Conservation (phyloP, 306 rosid genomes). For the Coriaria nepalensis region DNA sequence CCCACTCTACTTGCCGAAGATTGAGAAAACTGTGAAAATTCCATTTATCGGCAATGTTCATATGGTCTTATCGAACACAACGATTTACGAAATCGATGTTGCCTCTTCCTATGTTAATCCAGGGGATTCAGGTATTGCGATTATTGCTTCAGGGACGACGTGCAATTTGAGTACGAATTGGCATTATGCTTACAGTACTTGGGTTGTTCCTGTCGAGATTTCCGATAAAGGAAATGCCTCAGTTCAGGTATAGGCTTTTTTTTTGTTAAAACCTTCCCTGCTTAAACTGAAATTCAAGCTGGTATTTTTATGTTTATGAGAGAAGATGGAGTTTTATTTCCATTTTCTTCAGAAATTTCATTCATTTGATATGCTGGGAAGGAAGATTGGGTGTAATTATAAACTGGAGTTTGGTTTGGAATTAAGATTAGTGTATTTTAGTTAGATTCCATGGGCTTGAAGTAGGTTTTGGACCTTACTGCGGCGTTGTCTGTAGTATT, state of each 20-base stretch:
- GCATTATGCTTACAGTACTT: slow-evolving; percentile 56
- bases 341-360: neutral
- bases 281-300: neutral
- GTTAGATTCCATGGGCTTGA: no score
- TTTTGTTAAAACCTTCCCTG: neutral
- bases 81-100: slow-evolving; percentile 47
- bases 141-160: slow-evolving; percentile 51
- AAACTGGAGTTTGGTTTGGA: no score
- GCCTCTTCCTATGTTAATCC: slow-evolving; percentile 41
- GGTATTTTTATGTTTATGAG: no score
- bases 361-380: neutral
- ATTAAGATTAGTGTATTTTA: no score
- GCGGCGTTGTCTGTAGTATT: slow-evolving; percentile 5
- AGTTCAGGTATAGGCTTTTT: slow-evolving; percentile 40
- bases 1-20: slow-evolving; percentile 51
- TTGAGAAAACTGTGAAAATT: slow-evolving; percentile 35
- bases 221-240: slow-evolving; percentile 58
- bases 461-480: neutral
- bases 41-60: slow-evolving; percentile 56
- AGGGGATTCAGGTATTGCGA: slow-evolving; percentile 41
- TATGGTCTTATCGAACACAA: slow-evolving; percentile 45
- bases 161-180: slow-evolving; percentile 74
- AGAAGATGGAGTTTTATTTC: neutral
- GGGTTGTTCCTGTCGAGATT: slow-evolving; percentile 57
- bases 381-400: neutral